A percentile compares a stretch with the other conserved stretches of the same genome.
These are phyloP conservation scores for Candolleomyces eurysporus DNA, from an alignment of 768 basidiomycete species.

Conservation along the genomic window DNA sequence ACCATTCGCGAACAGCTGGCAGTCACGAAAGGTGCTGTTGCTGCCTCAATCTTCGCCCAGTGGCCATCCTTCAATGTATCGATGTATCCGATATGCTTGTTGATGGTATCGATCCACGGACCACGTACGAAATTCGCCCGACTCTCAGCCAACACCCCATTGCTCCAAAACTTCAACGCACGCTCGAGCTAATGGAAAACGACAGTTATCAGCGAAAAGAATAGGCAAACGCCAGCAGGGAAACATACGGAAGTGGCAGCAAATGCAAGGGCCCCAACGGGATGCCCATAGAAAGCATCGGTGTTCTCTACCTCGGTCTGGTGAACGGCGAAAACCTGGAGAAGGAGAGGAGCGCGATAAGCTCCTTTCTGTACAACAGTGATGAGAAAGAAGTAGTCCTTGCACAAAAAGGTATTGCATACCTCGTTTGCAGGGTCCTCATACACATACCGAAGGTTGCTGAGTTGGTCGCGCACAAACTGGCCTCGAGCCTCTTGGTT, in stretches of 20 bases:
- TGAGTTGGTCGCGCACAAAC: neutral
- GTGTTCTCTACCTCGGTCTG: neutral
- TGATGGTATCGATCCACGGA: neutral
- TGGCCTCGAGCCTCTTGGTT: neutral
- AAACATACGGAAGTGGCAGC: neutral
- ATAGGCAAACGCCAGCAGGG: no score
- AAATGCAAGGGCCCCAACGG: neutral
- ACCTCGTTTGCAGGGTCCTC: neutral
- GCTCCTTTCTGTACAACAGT: neutral
- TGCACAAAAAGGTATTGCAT: neutral
- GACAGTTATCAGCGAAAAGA: no score
- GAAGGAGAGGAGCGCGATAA: neutral
- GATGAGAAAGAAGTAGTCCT: neutral
- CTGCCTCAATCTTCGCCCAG: neutral
- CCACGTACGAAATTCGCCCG: neutral
- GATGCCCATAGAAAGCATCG: neutral
- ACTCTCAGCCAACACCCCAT: neutral
- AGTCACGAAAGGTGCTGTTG: neutral
- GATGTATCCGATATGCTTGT: neutral
- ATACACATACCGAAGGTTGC: neutral
- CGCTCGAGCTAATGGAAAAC: constrained; percentile 1
- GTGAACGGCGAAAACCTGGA: neutral
- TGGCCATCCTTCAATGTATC: neutral
- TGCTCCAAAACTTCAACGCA: neutral
- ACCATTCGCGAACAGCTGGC: neutral